These are phyloP conservation scores for Auriscalpium vulgare DNA, from an alignment of 768 basidiomycete genomes.

Conservation along the genomic window DNA sequence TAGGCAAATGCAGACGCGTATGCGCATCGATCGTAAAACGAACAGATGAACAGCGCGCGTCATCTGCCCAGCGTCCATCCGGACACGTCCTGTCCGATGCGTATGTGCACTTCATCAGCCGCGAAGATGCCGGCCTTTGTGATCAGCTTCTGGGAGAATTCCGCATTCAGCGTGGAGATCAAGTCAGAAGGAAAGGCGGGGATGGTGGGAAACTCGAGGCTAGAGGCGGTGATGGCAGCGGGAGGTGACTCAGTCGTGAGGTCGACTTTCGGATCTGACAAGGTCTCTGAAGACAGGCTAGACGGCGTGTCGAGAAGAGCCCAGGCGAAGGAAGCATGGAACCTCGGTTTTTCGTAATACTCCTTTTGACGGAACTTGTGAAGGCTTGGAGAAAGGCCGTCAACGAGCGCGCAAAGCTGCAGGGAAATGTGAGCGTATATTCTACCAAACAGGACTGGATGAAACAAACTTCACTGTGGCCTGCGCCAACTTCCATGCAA, in stretches of 20 bases:
- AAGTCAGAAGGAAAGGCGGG: conserved; percentile 41
- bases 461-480: conserved; percentile 60
- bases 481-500: conserved; percentile 75
- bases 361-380: conserved; percentile 58
- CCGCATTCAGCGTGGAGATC: conserved; percentile 41
- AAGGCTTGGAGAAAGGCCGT: conserved; percentile 51
- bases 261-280: conserved; percentile 1
- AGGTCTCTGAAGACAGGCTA: background rate
- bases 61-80: conserved; percentile 32
- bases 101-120: conserved; percentile 47
- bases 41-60: too few relatives aligned
- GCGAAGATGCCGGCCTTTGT: conserved; percentile 42
- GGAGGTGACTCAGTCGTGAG: background rate
- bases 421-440: conserved; percentile 2
- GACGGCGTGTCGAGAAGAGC: conserved; percentile 43
- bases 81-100: conserved; percentile 61
- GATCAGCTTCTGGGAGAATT: conserved; percentile 35
- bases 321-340: conserved; percentile 90
- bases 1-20: too few relatives aligned
- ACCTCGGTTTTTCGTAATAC: conserved; percentile 76
- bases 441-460: background rate
- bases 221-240: conserved; percentile 5
- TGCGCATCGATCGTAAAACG: too few relatives aligned
- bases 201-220: conserved; percentile 37
- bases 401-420: conserved; percentile 54